Evolutionary conservation across 2,329 filamentous ascomycete genomes (phyloP), one percentile per base, ranked within the genome.

Genomic region (Teratosphaeria destructans): DNA sequence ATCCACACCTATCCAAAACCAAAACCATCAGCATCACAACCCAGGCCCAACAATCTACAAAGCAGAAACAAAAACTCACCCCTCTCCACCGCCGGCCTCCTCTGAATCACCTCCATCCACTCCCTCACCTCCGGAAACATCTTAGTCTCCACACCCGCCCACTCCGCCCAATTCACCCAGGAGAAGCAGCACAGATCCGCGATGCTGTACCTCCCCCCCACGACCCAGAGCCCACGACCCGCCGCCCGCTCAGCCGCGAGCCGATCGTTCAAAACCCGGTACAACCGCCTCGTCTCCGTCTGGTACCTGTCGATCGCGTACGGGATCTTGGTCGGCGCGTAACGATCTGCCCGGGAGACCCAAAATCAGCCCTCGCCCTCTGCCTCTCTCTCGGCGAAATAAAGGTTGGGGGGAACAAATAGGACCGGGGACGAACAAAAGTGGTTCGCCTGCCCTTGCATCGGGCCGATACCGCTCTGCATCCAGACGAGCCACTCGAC

Each of bases 241-340:
- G 37, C 37, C 16, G 37, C 10, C 16, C 16, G 12, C 37, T 71
- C 66, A 5, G 58, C 39, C 14, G 66, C 61, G 4, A 80, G 67
- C 0, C 76, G 72, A 32, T 72, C 71, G 34, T 80, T 75, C 5
- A 80, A 72, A 14, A 80, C 77, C 23, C 71, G 68, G 63, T 77
- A 79, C 3, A 81, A 69, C 3, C 78, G 74, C 62, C 75, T 77
- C 4, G 77, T 79, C 65, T 80, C 78, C 32, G 77, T 76, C 47
- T 75, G 71, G 62, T 78, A 80, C n/a, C 78, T 72, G 27, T 77
- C 70, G 60, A 78, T 78, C 2, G 70, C 76, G 61, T 78, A 79
- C 56, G 73, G 67, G 27, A 78, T 77, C 61, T 76, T 75, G 12
- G 66, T 69, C 1, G 71, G 70, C 2, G 76, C 76, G 53, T 77